Base-by-base conservation (phyloP, 1,139 yeast species). In the Sugiyamaella novakii region DNA sequence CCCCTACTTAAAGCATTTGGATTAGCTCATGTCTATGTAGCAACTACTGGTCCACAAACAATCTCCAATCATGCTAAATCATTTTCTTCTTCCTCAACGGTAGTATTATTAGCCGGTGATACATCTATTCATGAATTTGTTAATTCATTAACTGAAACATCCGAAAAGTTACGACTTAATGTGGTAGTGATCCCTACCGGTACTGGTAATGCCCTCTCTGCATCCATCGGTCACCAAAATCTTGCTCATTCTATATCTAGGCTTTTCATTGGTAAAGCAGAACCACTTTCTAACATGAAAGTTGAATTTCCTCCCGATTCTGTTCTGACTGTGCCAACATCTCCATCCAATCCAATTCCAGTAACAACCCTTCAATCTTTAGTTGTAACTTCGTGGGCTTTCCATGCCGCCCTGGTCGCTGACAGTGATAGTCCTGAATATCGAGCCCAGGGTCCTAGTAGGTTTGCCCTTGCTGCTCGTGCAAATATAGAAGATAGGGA, bases 341-440 rank as follows among this genome's bases (percentile, higher is more conserved):
- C 22, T n/a, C 36, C 43, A 21, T 10, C 28, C 24, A 19, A 30
- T 12, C 42, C 33, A 10, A 38, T 27, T 14, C 56, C 54, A 3
- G 42, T 54, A 3, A 50, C 55, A 2, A 52, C 60, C 0, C 63
- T 74, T 1, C 64, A 76, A 33, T 84, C 87, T 54, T 59, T 83
- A 25, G 87, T 86, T 2, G 95, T 88, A 2, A 72, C 81, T 0
- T 86, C 96, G 0, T 83, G 95, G 88, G 95, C 83, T 0, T 79
- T 87, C 56, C 97, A 89, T 66, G 91, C 96, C 1, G 78, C 91
- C 2, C 67, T 89, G 47, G 92, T 89, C 1, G 92, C 92, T 19
- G 87, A 79, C 62, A 81, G 86, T 50, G 94, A 87, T 57, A 75
- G 83, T 1, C 81, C 84, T 0, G 85, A 83, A 58, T 68, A 84